Base-by-base conservation (phyloP, 257 asterid species). In the Primulina eburnea region DNA sequence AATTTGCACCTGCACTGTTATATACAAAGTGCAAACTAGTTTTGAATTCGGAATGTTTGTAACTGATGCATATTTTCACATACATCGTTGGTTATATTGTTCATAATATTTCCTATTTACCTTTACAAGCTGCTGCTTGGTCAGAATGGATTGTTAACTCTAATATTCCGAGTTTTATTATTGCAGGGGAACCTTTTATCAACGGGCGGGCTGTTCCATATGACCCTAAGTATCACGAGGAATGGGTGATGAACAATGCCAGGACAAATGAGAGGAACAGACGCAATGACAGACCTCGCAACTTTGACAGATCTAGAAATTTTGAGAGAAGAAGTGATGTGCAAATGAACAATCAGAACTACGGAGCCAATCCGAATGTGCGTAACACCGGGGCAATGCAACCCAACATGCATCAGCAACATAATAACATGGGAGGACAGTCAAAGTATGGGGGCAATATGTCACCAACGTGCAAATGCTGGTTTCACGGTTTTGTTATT, bases 161-260 rank as follows among this genome's bases (percentile, higher is more conserved):
- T 43, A 32, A 73, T 43, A 26, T 43, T 58, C 30, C 37, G 21
- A 4, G 68, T 33, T 75, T 40, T 67, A 73, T 61, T 66, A 33
- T 72, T 79, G 75, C 87, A 93, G 99, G 97, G 28, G 99, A 93
- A 67, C 99, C 99, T 37, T 89, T 93, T 67, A 89, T 93, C 55
- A 83, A 90, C n/a, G 99, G 99, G 8, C 89, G 90, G 71, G 99
- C 99, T 71, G 96, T 90, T 28, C 97, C 99, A 2, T 93, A 93
- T 50, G 97, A 93, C 70, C 95, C 95, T 6, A 93, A 85, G 69
- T 93, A 93, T 68, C 99, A 93, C 0, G 97, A 83, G 85, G 97
- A 90, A 70, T 93, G 97, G 97, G 92, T 83, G 83, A 89, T 95
- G 85, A 90, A 92, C 84, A 90, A 88, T 81, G 86, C 91, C 33